Base-by-base conservation (phyloP, 768 basidiomycete genomes). In the Calocera cornea region DNA sequence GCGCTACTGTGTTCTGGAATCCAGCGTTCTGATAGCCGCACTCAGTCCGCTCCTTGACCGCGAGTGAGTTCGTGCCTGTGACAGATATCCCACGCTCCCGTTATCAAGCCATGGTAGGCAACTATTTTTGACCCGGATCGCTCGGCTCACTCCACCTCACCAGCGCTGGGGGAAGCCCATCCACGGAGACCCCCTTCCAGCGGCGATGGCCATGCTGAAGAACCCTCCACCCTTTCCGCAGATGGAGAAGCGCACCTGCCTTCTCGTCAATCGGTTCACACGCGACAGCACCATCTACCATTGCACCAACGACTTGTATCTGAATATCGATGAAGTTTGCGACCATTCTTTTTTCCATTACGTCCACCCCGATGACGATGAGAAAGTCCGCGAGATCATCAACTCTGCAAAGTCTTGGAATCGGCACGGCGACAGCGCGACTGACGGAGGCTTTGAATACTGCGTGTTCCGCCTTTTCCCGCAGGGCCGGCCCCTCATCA, bases 131-230 rank as follows among this genome's bases (percentile, higher is more conserved):
- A 60, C 22, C 54, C 54, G 24, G 22, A 29, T 60, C 31, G 2
- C 22, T 14, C 54, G 7, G 54, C 54, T 60, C 27, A 60, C 54
- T 14, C 54, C 54, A 31, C 54, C 19, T 60, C 11, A 12, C 27
- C 11, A 60, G 54, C 54, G 54, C 54, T 60, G 54, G 54, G 54
- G 54, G 14, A 60, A 60, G 54, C 54, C 54, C 54, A 60, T 60
- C 24, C 54, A 60, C 31, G 54, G 54, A 27, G 54, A 60, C 22
- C 54, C 54, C 8, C 54, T 60, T 11, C 54, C 54, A 8, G 54
- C 54, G 54, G 54, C 54, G 2, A 60, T 60, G 54, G 54, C 11
- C 14, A 60, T 60, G 54, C 14, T 22, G 27, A 60, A 60, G 54
- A 60, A 60, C 54, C 54, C 54, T 60, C 54, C 54, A 60, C 54